Evolutionary conservation across 2,329 filamentous ascomycete genomes (phyloP).

Genomic region (Penicillium sumatraense): DNA sequence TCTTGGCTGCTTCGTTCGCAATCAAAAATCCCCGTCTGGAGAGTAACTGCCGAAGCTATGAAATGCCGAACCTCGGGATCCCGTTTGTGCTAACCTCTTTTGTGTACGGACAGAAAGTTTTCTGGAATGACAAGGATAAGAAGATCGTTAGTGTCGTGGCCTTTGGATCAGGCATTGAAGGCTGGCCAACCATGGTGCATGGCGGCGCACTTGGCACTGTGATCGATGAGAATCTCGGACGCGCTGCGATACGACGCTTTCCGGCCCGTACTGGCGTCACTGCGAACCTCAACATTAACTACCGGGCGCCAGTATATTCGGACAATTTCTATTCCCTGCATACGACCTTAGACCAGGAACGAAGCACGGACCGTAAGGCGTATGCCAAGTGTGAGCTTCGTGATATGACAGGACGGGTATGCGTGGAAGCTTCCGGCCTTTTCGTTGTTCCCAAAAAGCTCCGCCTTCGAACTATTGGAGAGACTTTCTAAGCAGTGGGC

Average conservation of each 20-base stretch:
- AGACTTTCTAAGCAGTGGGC: slow-evolving; percentile 41
- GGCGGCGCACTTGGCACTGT: slow-evolving; percentile 72
- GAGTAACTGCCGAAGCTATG: slow-evolving; percentile 15
- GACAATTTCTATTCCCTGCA: slow-evolving; percentile 68
- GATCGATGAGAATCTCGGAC: slow-evolving; percentile 71
- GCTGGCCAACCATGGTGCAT: slow-evolving; percentile 75
- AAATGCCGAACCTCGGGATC: slow-evolving; percentile 24
- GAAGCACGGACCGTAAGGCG: slow-evolving; percentile 45
- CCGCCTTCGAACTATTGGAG: slow-evolving; percentile 44
- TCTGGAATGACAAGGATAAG: slow-evolving; percentile 63
- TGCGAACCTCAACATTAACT: slow-evolving; percentile 64
- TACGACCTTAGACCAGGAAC: slow-evolving; percentile 46
- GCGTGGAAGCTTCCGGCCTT: slow-evolving; percentile 62
- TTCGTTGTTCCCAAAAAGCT: slow-evolving; percentile 63
- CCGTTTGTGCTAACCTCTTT: slow-evolving; percentile 21
- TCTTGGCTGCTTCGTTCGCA: neutral
- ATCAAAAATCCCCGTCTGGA: neutral
- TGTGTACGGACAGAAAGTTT: slow-evolving; percentile 60
- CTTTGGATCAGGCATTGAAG: slow-evolving; percentile 67
- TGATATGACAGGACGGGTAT: slow-evolving; percentile 56
- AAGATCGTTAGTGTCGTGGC: slow-evolving; percentile 68
- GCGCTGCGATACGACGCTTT: slow-evolving; percentile 60
- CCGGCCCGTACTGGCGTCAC: slow-evolving; percentile 59
- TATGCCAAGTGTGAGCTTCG: slow-evolving; percentile 40
- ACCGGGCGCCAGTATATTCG: slow-evolving; percentile 64